Evolutionary conservation across 306 rosid species (phyloP).

Genomic region (Begonia loranthoides): DNA sequence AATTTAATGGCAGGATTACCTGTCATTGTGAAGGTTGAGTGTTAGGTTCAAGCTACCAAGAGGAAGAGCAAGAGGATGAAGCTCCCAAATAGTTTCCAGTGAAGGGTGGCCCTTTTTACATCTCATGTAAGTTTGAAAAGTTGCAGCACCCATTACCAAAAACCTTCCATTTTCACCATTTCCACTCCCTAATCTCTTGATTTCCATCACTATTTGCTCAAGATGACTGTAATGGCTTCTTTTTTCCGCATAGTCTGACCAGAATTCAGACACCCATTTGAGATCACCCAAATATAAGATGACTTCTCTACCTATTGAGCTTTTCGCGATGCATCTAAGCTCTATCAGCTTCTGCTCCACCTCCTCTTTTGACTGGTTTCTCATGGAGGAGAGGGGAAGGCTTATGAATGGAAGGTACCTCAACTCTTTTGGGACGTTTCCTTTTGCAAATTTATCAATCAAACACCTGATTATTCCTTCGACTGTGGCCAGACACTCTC

Average conservation of each 20-base stretch:
- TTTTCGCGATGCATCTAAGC: constrained; percentile 48
- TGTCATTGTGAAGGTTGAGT: constrained; percentile 39
- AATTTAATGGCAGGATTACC: constrained; percentile 21
- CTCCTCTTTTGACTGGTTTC: constrained; percentile 44
- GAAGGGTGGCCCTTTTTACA: constrained; percentile 59
- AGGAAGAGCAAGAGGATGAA: constrained; percentile 64
- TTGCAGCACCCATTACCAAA: constrained; percentile 65
- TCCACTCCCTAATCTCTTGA: constrained; percentile 42
- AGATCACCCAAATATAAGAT: constrained; percentile 73
- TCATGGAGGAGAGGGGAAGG: constrained; percentile 49
- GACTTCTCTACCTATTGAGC: constrained; percentile 55
- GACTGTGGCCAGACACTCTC: constrained; percentile 34
- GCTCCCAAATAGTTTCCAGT: constrained; percentile 70
- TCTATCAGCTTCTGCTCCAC: constrained; percentile 52
- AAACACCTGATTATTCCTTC: constrained; percentile 43
- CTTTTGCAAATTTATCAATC: constrained; percentile 53
- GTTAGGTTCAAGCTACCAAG: constrained; percentile 59
- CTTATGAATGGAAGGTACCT: constrained; percentile 43
- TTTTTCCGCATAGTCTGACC: constrained; percentile 41
- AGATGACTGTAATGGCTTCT: constrained; percentile 34
- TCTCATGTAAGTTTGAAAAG: constrained; percentile 50
- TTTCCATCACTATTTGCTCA: constrained; percentile 58
- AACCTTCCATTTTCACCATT: constrained; percentile 41
- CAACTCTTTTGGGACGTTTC: constrained; percentile 34
- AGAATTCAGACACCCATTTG: constrained; percentile 60